phyloP scores from a whole-genome alignment of 2,329 filamentous ascomycete species.

The Aspergillus puulaauensis region DNA sequence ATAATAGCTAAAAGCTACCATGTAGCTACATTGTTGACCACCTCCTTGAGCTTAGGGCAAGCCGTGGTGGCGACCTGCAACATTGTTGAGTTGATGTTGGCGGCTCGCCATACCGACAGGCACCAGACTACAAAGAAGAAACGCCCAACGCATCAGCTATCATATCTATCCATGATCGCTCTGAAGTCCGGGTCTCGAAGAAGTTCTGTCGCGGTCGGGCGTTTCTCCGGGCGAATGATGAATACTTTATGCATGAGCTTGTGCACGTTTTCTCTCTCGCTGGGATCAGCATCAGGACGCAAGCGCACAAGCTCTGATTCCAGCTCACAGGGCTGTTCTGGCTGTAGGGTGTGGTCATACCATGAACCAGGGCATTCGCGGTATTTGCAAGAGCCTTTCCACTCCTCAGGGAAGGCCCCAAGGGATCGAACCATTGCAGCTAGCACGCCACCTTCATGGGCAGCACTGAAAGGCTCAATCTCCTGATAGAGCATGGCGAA shows the following conservation, averaged over 20 bases:
- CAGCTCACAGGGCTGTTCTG: slow-evolving; percentile 9
- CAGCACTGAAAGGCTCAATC: slow-evolving; percentile 17
- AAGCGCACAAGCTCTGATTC: slow-evolving; percentile 14
- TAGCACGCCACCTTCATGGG: slow-evolving; percentile 19
- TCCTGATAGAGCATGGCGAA: slow-evolving; percentile 27
- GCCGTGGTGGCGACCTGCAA: no score
- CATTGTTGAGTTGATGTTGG: no score
- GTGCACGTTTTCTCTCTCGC: slow-evolving; percentile 21
- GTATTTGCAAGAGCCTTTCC: slow-evolving; percentile 21
- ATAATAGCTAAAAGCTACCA: no score
- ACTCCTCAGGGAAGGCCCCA: slow-evolving; percentile 27
- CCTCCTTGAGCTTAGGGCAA: no score
- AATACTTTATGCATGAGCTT: slow-evolving; percentile 27
- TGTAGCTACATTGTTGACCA: no score
- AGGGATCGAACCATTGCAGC: slow-evolving; percentile 19
- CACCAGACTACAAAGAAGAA: no score
- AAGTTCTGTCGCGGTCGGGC: slow-evolving; percentile 27
- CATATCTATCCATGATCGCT: slow-evolving; percentile 29
- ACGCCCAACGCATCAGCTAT: slow-evolving; percentile 18
- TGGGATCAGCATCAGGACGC: slow-evolving; percentile 20
- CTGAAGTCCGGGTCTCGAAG: slow-evolving; percentile 28
- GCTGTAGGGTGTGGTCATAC: slow-evolving; percentile 25
- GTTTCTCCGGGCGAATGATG: slow-evolving; percentile 23
- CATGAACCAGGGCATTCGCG: slow-evolving; percentile 21
- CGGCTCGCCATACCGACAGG: no score